Base-by-base conservation (phyloP, 306 rosid species). In the Malus orientalis region DNA sequence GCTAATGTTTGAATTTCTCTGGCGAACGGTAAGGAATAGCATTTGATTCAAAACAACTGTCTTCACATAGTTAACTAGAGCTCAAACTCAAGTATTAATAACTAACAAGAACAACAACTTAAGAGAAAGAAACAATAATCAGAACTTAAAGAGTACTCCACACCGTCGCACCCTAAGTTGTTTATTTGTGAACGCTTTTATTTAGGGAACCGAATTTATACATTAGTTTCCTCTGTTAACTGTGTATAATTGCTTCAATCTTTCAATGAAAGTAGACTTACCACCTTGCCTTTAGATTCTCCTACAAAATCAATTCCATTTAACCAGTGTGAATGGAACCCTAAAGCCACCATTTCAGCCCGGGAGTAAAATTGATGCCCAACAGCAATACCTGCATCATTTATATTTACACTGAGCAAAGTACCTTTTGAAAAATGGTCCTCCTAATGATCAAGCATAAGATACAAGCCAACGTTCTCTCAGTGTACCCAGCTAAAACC, bases 321-420 rank as follows among this genome's bases (percentile, higher is more conserved):
- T 61, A 85, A 79, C 86, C 84, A 82, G 32, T 68, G 79, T 25
- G 71, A 58, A 74, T 82, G 88, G 77, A 82, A 38, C 33, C 86
- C 82, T 19, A 79, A 78, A 4, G 80, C 84, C 60, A 76, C 82
- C 86, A 85, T 82, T 72, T 82, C 88, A 73, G 80, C 76, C 65
- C 84, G 67, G 38, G 88, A 79, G 73, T 68, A 79, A 53, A 85
- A 85, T 53, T 85, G 84, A 45, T 73, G 67, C 42, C 86, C 86
- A 5, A 82, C 82, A 2, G 73, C 40, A 29, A 85, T 62, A 75
- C 86, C 84, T 85, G 78, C 22, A 42, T 61, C 30, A 53, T 73
- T 42, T 58, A 68, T 45, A 54, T 72, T 15, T 33, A 64, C 44
- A 62, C 3, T 5, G 51, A 25, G 58, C 33, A 73, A 73, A 32